Evolutionary conservation across 345 rosid species (phyloP).

Genomic region (Anacardium occidentale): DNA sequence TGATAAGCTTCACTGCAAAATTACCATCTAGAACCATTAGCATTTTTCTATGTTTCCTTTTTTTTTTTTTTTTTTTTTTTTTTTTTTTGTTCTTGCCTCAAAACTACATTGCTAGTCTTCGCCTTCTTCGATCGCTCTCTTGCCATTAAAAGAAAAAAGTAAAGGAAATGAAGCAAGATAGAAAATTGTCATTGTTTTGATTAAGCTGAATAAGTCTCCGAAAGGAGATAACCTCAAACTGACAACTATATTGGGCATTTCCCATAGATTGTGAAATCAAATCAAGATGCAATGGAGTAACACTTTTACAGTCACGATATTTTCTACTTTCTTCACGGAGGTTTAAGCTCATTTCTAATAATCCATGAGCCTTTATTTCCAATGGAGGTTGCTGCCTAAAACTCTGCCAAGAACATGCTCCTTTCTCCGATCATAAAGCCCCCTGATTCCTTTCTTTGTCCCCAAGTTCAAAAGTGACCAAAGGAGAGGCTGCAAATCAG

Average conservation of each 20-base stretch:
- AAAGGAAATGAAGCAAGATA: background rate
- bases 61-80: no score
- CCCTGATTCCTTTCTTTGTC: no score
- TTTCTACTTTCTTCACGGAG: background rate
- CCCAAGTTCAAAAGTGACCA: conserved; percentile 1
- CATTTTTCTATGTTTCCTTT: no score
- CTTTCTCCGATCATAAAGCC: no score
- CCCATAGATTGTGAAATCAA: background rate
- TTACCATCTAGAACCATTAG: no score
- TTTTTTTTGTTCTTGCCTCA: no score
- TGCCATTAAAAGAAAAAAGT: no score
- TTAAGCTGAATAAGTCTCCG: background rate
- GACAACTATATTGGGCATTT: background rate
- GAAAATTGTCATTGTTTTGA: background rate
- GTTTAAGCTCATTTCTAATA: background rate
- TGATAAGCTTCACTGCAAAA: no score
- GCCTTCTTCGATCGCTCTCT: no score
- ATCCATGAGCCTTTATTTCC: background rate
- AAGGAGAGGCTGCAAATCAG: background rate
- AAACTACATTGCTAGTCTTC: no score
- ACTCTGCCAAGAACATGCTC: no score
- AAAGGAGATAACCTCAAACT: background rate
- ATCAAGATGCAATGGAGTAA: background rate
- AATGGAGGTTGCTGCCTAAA: conserved; percentile 7
- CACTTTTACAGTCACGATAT: background rate